Evolutionary conservation across 2,329 filamentous ascomycete genomes (phyloP).

Genomic region (Paramyrothecium sp.): DNA sequence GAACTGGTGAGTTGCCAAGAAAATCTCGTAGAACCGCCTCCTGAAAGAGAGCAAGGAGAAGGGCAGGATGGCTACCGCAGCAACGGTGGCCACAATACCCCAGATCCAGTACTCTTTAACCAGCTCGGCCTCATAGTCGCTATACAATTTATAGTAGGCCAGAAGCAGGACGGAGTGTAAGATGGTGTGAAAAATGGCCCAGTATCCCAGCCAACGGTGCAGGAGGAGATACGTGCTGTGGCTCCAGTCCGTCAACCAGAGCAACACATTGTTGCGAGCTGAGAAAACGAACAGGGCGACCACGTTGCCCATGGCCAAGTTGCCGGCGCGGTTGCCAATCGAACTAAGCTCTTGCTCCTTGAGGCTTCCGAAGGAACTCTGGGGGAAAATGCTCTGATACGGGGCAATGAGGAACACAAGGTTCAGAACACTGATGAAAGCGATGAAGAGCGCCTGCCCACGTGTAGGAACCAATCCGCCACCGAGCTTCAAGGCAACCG

Average conservation of each 20-base stretch:
- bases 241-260: constrained; percentile 34
- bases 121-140: constrained; percentile 21
- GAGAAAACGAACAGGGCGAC: constrained; percentile 31
- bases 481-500: constrained; percentile 15
- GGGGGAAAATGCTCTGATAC: constrained; percentile 23
- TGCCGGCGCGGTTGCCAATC: constrained; percentile 33
- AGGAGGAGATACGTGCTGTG: constrained; percentile 33
- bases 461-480: constrained; percentile 29
- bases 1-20: constrained; percentile 28
- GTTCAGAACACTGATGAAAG: constrained; percentile 30
- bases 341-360: constrained; percentile 25
- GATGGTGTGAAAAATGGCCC: constrained; percentile 79
- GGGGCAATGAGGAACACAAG: constrained; percentile 28
- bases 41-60: constrained; percentile 24
- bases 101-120: constrained; percentile 28
- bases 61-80: constrained; percentile 20
- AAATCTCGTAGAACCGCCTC: constrained; percentile 30
- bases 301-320: constrained; percentile 30
- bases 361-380: constrained; percentile 20
- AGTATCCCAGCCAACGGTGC: constrained; percentile 50
- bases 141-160: constrained; percentile 19
- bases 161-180: constrained; percentile 31
- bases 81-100: constrained; percentile 29
- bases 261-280: constrained; percentile 31
- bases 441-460: constrained; percentile 32